A percentile compares a stretch with the other conserved stretches of the same genome.
Evolutionary conservation across 2,329 filamentous ascomycete genomes (phyloP).

Genomic region (Fusarium abutilonis): DNA sequence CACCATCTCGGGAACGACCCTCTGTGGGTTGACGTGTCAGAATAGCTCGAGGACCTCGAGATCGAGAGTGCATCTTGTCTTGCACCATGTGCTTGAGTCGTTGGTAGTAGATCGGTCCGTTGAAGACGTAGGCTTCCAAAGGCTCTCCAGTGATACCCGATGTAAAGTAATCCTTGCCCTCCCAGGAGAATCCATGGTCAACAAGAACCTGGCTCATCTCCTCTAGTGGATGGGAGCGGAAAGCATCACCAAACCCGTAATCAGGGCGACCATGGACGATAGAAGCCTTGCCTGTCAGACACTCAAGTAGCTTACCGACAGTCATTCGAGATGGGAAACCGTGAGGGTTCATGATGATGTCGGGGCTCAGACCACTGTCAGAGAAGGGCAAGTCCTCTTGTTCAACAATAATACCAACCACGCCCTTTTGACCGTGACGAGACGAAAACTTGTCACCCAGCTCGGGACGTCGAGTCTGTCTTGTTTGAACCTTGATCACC

Average conservation of each 20-base stretch:
- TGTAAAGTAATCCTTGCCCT: conserved; percentile 96
- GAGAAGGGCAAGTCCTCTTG: conserved; percentile 98
- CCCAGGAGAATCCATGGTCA: conserved; percentile 91
- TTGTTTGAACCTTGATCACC: conserved; percentile 91
- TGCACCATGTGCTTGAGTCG: conserved; percentile 99
- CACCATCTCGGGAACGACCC: conserved; percentile 90
- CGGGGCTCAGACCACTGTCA: conserved; percentile 88
- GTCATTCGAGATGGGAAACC: conserved; percentile 99
- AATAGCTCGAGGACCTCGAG: conserved; percentile 88
- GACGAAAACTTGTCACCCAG: conserved; percentile 99
- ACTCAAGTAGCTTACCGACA: conserved; percentile 96
- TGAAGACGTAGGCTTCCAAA: conserved; percentile 96
- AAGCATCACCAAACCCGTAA: conserved; percentile 82
- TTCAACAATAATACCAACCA: conserved; percentile 94
- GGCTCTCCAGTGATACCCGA: conserved; percentile 94
- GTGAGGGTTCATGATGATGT: conserved; percentile 99
- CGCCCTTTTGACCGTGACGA: conserved; percentile 97
- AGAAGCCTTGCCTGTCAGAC: conserved; percentile 92
- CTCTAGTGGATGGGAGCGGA: conserved; percentile 86
- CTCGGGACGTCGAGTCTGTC: conserved; percentile 95
- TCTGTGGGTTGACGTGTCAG: conserved; percentile 96
- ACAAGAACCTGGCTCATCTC: conserved; percentile 89
- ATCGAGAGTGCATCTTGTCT: conserved; percentile 98
- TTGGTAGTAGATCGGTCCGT: conserved; percentile 99
- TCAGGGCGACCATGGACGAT: conserved; percentile 85